Evolutionary conservation across 805 yeast genomes (phyloP).

Genomic region (Yarrowia sp.): DNA sequence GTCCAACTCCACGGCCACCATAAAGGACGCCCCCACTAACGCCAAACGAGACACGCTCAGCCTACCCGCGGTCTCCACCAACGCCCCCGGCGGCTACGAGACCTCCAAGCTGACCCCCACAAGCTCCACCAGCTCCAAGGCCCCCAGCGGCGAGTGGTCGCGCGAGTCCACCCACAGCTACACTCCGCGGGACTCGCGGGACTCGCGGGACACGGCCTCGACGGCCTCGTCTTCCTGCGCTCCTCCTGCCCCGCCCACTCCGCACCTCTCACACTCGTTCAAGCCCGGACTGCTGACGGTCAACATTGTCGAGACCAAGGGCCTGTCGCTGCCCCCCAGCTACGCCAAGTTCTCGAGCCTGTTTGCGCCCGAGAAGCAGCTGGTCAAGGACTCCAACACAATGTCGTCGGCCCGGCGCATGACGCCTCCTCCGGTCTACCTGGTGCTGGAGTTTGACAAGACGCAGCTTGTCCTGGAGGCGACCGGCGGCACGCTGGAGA

Average conservation of each 20-base stretch:
- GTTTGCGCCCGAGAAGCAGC: conserved; percentile 14
- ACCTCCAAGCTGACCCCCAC: conserved; percentile 19
- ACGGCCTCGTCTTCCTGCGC: neutral
- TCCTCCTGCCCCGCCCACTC: neutral
- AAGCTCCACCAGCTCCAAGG: conserved; percentile 6
- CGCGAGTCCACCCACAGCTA: conserved; percentile 17
- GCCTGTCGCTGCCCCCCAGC: conserved; percentile 63
- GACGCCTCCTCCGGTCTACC: conserved; percentile 60
- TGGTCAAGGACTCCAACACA: conserved; percentile 15
- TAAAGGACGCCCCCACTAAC: conserved; percentile 21
- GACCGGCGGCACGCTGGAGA: conserved; percentile 70
- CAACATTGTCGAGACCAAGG: conserved; percentile 68
- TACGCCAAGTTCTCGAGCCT: conserved; percentile 4
- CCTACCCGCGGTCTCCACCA: conserved; percentile 5
- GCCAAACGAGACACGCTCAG: conserved; percentile 17
- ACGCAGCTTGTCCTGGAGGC: conserved; percentile 88
- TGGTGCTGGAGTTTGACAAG: conserved; percentile 92
- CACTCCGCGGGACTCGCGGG: conserved; percentile 12
- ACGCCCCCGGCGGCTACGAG: neutral
- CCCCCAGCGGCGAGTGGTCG: conserved; percentile 17
- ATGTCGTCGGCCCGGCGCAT: conserved; percentile 6
- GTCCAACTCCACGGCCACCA: conserved; percentile 30
- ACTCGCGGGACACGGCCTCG: neutral
- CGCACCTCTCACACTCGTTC: conserved; percentile 28
- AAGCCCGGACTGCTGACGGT: conserved; percentile 75